phyloP scores from a whole-genome alignment of 495 filamentous ascomycete genomes.

The Aspergillus kassunensis region DNA sequence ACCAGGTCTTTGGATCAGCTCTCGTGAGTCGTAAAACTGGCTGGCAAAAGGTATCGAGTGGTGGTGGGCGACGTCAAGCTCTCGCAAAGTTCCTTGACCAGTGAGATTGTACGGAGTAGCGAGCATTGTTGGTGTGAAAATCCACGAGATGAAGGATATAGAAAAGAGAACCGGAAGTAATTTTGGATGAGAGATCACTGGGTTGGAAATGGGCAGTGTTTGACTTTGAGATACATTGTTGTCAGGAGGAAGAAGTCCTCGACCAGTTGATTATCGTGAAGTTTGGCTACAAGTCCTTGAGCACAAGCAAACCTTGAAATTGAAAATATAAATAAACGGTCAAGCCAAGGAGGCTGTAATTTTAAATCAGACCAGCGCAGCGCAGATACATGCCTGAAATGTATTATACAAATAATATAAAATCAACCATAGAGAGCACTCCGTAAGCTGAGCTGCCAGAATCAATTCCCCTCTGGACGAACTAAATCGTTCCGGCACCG shows the following conservation, averaged over 20 bases:
- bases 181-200: too few species aligned
- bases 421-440: background rate
- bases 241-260: too few species aligned
- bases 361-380: conserved; percentile 5
- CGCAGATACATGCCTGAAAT: background rate
- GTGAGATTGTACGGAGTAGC: background rate
- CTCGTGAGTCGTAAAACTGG: conserved; percentile 1
- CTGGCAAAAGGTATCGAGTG: conserved; percentile 6
- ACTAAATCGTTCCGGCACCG: conserved; percentile 14
- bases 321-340: background rate
- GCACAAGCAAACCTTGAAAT: background rate
- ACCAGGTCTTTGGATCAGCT: conserved; percentile 1
- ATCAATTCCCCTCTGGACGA: conserved; percentile 4
- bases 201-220: too few species aligned
- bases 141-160: background rate
- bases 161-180: too few species aligned
- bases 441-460: conserved; percentile 19
- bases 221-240: too few species aligned
- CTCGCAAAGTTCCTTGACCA: conserved; percentile 5
- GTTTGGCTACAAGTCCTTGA: background rate
- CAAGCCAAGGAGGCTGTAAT: conserved; percentile 2
- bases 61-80: background rate
- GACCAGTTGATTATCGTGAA: too few species aligned
- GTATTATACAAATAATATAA: conserved; percentile 5
- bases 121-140: background rate